Evolutionary conservation across 768 basidiomycete genomes (phyloP).

Genomic region (Xerocomus potaroensis): DNA sequence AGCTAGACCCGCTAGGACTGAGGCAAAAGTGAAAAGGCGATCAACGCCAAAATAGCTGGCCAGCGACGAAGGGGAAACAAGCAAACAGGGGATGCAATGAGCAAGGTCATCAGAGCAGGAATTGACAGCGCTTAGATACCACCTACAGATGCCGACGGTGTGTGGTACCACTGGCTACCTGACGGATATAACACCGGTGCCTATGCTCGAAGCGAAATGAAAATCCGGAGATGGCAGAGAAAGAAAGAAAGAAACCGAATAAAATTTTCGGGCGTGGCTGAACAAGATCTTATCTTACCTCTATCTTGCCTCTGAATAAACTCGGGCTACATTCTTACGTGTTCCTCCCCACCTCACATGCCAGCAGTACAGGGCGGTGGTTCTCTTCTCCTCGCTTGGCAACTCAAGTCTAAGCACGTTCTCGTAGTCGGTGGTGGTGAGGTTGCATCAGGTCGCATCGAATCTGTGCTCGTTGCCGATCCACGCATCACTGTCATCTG

Average conservation of each 20-base stretch:
- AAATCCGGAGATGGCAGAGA: neutral
- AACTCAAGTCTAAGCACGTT: constrained; percentile 77
- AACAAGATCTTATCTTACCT: too few species aligned
- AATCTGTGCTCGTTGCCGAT: constrained; percentile 78
- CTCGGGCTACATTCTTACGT: too few species aligned
- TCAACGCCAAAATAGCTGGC: constrained; percentile 61
- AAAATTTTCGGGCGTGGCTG: too few species aligned
- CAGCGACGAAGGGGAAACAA: constrained; percentile 31
- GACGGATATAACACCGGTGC: too few species aligned
- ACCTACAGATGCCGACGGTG: neutral
- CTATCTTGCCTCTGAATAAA: too few species aligned
- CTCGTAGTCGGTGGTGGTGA: constrained; percentile 93
- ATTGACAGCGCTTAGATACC: constrained; percentile 10
- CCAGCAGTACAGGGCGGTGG: constrained; percentile 41
- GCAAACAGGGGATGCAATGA: neutral
- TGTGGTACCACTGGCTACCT: neutral
- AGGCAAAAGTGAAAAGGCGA: too few species aligned
- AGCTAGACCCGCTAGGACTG: constrained; percentile 41
- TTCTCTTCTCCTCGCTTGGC: constrained; percentile 91
- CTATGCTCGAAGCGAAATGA: too few species aligned
- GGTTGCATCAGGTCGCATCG: constrained; percentile 84
- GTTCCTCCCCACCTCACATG: constrained; percentile 5
- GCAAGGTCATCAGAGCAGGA: neutral
- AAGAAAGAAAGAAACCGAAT: too few species aligned
- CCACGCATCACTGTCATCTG: constrained; percentile 75